Evolutionary conservation across 768 basidiomycete species (phyloP).

Genomic region (Calvatia gigantea): DNA sequence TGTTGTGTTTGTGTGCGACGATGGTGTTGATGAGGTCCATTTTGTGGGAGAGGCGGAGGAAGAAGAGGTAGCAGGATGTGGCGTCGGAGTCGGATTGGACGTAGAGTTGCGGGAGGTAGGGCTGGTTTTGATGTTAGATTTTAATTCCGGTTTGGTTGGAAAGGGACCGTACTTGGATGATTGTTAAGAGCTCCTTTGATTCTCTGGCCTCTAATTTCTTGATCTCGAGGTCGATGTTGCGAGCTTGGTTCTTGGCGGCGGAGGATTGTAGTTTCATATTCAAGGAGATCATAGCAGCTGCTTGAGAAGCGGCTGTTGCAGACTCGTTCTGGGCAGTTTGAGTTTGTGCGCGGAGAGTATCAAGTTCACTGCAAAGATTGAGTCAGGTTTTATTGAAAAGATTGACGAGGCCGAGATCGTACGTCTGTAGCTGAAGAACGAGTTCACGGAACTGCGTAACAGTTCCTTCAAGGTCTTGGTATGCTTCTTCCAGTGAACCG

Average conservation of each 20-base stretch:
- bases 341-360: slow-evolving; percentile 77
- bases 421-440: slow-evolving; percentile 82
- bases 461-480: slow-evolving; percentile 84
- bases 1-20: slow-evolving; percentile 76
- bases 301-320: slow-evolving; percentile 79
- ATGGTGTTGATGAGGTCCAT: slow-evolving; percentile 81
- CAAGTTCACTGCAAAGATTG: slow-evolving; percentile 67
- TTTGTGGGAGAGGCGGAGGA: slow-evolving; percentile 85
- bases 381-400: background rate
- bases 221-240: slow-evolving; percentile 86
- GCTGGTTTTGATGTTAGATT: slow-evolving; percentile 38
- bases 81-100: slow-evolving; percentile 87
- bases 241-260: slow-evolving; percentile 86
- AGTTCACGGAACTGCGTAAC: slow-evolving; percentile 92
- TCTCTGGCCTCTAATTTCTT: slow-evolving; percentile 83
- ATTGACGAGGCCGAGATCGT: slow-evolving; percentile 4
- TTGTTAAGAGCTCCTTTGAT: slow-evolving; percentile 71
- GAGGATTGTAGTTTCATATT: slow-evolving; percentile 93
- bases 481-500: slow-evolving; percentile 68
- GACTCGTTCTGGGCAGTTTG: slow-evolving; percentile 83
- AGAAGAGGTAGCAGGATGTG: slow-evolving; percentile 87
- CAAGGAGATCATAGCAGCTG: slow-evolving; percentile 90
- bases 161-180: slow-evolving; percentile 63
- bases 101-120: slow-evolving; percentile 89
- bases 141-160: background rate